These are phyloP conservation scores for Myxozyma vanderwaltii DNA, from an alignment of 805 yeast species.

Conservation along the genomic window DNA sequence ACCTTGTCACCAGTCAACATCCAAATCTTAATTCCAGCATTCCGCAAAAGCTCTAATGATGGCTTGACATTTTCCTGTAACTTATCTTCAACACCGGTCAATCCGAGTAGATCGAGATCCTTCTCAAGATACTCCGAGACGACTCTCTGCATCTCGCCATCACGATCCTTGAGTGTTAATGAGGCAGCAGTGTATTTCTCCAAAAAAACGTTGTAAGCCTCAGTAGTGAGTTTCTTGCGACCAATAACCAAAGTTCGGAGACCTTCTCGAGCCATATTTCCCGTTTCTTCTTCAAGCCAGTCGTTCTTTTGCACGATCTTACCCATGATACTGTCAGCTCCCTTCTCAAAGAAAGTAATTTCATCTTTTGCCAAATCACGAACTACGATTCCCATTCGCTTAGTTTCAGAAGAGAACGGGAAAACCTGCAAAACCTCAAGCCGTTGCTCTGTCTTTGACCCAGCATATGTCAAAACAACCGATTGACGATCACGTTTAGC, in stretches of 20 bases:
- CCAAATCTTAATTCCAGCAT: slow-evolving; percentile 98
- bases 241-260: slow-evolving; percentile 92
- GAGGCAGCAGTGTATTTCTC: slow-evolving; percentile 71
- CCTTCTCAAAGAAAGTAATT: slow-evolving; percentile 84
- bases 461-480: slow-evolving; percentile 65
- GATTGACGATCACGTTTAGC: slow-evolving; percentile 79
- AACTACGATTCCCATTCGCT: slow-evolving; percentile 92
- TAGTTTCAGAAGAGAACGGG: slow-evolving; percentile 94
- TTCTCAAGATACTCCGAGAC: slow-evolving; percentile 72
- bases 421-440: slow-evolving; percentile 69
- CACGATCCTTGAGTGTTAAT: slow-evolving; percentile 77
- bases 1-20: slow-evolving; percentile 99
- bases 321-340: slow-evolving; percentile 95
- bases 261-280: slow-evolving; percentile 98
- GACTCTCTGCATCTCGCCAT: slow-evolving; percentile 66
- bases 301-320: slow-evolving; percentile 81
- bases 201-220: slow-evolving; percentile 63
- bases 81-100: slow-evolving; percentile 97
- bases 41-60: slow-evolving; percentile 85
- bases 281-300: slow-evolving; percentile 97
- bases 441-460: slow-evolving; percentile 48
- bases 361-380: slow-evolving; percentile 65
- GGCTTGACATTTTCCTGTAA: slow-evolving; percentile 89
- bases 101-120: slow-evolving; percentile 81
- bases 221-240: slow-evolving; percentile 64